A percentile compares a stretch with the other conserved stretches of the same genome.
phyloP scores from a whole-genome alignment of 768 basidiomycete genomes.

The Panus rudis region DNA sequence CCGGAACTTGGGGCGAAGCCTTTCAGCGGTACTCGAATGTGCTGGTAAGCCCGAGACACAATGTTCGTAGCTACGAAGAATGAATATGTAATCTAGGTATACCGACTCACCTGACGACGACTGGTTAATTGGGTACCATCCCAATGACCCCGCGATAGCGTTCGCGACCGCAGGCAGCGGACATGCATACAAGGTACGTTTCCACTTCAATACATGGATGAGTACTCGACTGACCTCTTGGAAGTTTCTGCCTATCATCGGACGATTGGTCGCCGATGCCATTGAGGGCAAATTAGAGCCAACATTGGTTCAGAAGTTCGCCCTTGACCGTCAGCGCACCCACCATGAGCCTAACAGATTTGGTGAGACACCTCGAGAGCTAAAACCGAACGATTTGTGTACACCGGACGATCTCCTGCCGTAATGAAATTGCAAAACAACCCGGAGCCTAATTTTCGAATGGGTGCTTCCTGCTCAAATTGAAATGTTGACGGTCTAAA shows the following conservation, averaged over 20 bases:
- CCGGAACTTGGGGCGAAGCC: conserved; percentile 73
- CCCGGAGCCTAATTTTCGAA: no score
- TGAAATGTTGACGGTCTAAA: no score
- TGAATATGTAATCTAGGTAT: conserved; percentile 50
- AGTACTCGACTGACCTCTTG: not conserved
- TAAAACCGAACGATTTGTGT: conserved; percentile 45
- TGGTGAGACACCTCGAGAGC: conserved; percentile 22
- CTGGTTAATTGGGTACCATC: conserved; percentile 82
- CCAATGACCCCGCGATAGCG: conserved; percentile 50
- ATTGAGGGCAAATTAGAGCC: conserved; percentile 58
- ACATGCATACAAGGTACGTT: conserved; percentile 73
- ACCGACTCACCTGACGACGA: conserved; percentile 81
- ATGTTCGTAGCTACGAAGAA: not conserved
- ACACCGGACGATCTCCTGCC: conserved; percentile 35
- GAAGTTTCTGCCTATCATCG: conserved; percentile 85
- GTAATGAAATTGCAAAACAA: no score
- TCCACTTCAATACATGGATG: not conserved
- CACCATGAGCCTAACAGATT: conserved; percentile 1
- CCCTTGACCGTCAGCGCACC: conserved; percentile 39
- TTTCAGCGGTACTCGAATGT: conserved; percentile 69
- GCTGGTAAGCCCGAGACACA: conserved; percentile 55
- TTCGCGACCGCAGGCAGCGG: conserved; percentile 87
- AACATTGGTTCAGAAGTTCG: conserved; percentile 51
- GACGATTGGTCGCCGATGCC: conserved; percentile 65
- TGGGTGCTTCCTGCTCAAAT: no score